A percentile compares a stretch with the other conserved stretches of the same genome.
Conservation (phyloP, 2,329 filamentous ascomycete genomes). For the Phialemonium atrogriseum region DNA sequence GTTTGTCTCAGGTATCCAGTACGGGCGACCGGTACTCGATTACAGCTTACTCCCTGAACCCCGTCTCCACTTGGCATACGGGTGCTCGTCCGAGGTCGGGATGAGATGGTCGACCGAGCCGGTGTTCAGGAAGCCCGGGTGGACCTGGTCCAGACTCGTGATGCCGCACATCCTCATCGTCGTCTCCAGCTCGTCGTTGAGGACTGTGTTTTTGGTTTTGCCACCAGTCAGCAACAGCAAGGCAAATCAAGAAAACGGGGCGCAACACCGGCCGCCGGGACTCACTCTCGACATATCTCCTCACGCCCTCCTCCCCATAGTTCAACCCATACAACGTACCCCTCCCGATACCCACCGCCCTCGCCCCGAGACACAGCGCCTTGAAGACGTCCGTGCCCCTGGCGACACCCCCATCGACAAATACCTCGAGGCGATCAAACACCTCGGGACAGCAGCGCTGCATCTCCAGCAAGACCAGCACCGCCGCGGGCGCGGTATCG, state of each 20-base stretch:
- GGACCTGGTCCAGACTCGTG: slow-evolving; percentile 49
- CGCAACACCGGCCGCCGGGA: too few species aligned
- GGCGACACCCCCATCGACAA: slow-evolving; percentile 57
- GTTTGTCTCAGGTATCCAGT: too few species aligned
- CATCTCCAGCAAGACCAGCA: slow-evolving; percentile 55
- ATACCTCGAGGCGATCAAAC: slow-evolving; percentile 52
- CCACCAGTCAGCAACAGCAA: not conserved
- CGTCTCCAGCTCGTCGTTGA: slow-evolving; percentile 54
- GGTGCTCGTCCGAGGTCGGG: slow-evolving; percentile 31
- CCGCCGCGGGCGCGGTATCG: slow-evolving; percentile 42
- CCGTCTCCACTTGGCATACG: slow-evolving; percentile 33
- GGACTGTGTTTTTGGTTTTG: slow-evolving; percentile 27
- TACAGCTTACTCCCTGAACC: slow-evolving; percentile 18
- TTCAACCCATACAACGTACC: slow-evolving; percentile 51
- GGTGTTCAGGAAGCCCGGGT: slow-evolving; percentile 53
- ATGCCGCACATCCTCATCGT: slow-evolving; percentile 60
- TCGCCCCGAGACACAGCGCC: slow-evolving; percentile 56
- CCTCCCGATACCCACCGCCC: slow-evolving; percentile 53
- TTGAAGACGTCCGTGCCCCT: slow-evolving; percentile 61
- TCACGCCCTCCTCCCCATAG: slow-evolving; percentile 52
- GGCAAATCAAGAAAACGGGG: not conserved
- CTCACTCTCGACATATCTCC: slow-evolving; percentile 44
- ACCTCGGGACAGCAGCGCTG: slow-evolving; percentile 52
- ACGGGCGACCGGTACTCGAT: too few species aligned
- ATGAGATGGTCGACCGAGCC: slow-evolving; percentile 38